These are phyloP conservation scores for Diplodia intermedia DNA, from an alignment of 2,329 filamentous ascomycete genomes.

Conservation along the genomic window DNA sequence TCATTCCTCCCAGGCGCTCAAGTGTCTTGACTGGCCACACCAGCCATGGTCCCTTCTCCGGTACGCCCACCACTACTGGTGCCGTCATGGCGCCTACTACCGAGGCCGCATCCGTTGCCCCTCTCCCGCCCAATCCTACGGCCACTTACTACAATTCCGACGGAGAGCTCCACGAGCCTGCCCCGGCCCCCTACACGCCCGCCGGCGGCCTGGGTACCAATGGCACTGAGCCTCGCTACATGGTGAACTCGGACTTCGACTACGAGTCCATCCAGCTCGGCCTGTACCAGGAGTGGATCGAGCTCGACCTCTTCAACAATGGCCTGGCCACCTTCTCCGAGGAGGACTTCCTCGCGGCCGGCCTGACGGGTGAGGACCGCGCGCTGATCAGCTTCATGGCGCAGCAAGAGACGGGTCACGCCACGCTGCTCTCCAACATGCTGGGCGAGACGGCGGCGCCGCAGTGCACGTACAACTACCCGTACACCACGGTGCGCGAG, in stretches of 20 bases:
- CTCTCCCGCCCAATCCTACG: slow-evolving; percentile 64
- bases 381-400: slow-evolving; percentile 78
- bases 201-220: slow-evolving; percentile 77
- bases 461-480: slow-evolving; percentile 84
- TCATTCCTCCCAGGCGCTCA: slow-evolving; percentile 55
- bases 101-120: slow-evolving; percentile 64
- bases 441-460: slow-evolving; percentile 72
- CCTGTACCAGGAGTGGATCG: slow-evolving; percentile 84
- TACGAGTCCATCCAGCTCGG: slow-evolving; percentile 77
- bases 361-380: slow-evolving; percentile 72
- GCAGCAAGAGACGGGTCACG: slow-evolving; percentile 78
- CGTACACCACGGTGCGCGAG: slow-evolving; percentile 74
- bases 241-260: slow-evolving; percentile 81
- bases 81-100: slow-evolving; percentile 65
- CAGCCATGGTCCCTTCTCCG: slow-evolving; percentile 72
- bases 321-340: slow-evolving; percentile 73
- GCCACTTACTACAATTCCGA: slow-evolving; percentile 75
- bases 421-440: slow-evolving; percentile 78
- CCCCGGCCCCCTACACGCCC: slow-evolving; percentile 76
- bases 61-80: slow-evolving; percentile 72
- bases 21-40: slow-evolving; percentile 64
- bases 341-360: slow-evolving; percentile 72
- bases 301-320: slow-evolving; percentile 82
- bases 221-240: slow-evolving; percentile 76
- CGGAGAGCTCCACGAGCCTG: slow-evolving; percentile 69